Evolutionary conservation across 2,329 filamentous ascomycete genomes (phyloP), one percentile per base, ranked within the genome.

Genomic region (Hypoxylon sp.): DNA sequence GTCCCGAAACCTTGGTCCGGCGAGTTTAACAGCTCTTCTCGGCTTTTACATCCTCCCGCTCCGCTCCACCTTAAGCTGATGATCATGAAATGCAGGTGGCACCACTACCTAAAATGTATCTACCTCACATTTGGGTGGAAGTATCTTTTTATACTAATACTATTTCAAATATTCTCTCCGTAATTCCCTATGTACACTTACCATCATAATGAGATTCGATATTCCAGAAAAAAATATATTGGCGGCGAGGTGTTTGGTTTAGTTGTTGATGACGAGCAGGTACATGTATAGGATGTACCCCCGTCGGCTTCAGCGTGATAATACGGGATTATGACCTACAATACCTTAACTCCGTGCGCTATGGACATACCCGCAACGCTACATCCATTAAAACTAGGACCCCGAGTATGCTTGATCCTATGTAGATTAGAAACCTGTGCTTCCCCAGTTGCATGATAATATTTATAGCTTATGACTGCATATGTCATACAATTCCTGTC

Each of bases 1-100:
- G 45, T 36, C 45, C 65, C 61, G 65, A 58, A 63, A 60, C 17
- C 50, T 49, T 61, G 55, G 62, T 21, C 62, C 43, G 65, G 55
- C 7, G 13, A 48, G 14, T 58, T 64, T 68, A 19, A 17, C 32
- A 49, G 49, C 34, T 38, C 32, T 23, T 41, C 56, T 70, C 68
- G 68, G 68, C 65, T 66, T 68, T 70, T 60, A 43, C 36, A 48
- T 68, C 68, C 63, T 62, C 43, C 68, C 68, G 68, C 61, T 32
- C 68, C 68, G 68, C 11, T 23, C 46, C 34, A 43, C 34, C 46
- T 58, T n/a, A 58, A 32, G 19, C 25, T 14, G 30, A 7, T 14
- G 30, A 7, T 30, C 17, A 21, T 34, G n/a, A n/a, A 9, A 45
- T 2, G n/a, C n/a, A n/a, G n/a, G n/a, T 7, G 14, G 13, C 43